Base-by-base conservation (phyloP, 495 filamentous ascomycete species). In the Glutinoglossum americanum region DNA sequence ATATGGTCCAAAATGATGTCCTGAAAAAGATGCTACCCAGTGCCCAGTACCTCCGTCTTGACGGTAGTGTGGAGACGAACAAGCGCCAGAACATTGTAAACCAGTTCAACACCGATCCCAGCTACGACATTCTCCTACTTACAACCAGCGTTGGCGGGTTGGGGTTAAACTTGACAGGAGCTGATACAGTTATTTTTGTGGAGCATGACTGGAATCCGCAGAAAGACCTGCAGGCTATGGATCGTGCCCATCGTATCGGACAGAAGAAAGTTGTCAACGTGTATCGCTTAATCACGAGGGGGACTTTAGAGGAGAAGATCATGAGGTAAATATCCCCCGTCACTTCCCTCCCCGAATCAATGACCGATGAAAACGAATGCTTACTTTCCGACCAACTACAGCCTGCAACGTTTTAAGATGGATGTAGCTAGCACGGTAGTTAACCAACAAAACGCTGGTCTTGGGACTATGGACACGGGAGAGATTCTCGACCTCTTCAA, bases 261-360 rank as follows among this genome's bases (percentile, higher is more conserved):
- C 92, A 98, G 73, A 96, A 96, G 82, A 96, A 96, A 74, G 90
- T 96, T 21, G 92, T 98, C 59, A 98, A 98, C 66, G 92, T 98
- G n/a, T 98, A 97, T 68, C 85, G 92, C 25, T 73, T 98, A 63
- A 85, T 98, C 66, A 96, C 92, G 19, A 76, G 92, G 63, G 92
- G 92, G 51, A 97, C 93, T 8, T 71, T 98, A 55, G 92, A 98
- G 72, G 92, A 98, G 77, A 98, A 98, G 80, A 98, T 98, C 63
- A 73, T 98, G 68, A 85, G 76, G 83, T 86, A 75, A 67, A 80
- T 74, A 57, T 51, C 57, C 28, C 19, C 48, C n/a, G 44, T 49
- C 56, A 32, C 32, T 60, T 33, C 51, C 55, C 11, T 54, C 45
- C 32, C 35, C 39, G 27, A 1, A 19, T 53, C 30, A 13, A 13